phyloP scores from a whole-genome alignment of 1,139 yeast species.

The Suhomyces bokatorum region DNA sequence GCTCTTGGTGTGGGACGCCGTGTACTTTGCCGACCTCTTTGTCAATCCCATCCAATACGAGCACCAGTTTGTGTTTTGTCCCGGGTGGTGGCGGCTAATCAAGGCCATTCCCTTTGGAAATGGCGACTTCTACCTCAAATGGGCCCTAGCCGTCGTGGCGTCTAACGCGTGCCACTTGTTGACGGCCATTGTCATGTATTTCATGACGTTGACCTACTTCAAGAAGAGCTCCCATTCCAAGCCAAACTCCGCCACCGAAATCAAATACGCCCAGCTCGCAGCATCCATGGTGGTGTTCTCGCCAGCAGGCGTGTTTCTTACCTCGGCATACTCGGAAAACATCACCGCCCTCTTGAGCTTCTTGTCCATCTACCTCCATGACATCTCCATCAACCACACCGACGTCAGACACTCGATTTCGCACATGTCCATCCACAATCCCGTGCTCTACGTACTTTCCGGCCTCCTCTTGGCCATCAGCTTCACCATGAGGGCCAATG shows the following conservation, averaged over 20 bases:
- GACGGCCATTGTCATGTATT: conserved; percentile 52
- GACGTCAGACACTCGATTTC: conserved; percentile 16
- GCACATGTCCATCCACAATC: conserved; percentile 14
- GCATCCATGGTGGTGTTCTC: conserved; percentile 39
- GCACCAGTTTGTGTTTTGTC: conserved; percentile 89
- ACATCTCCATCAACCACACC: conserved; percentile 27
- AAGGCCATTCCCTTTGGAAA: conserved; percentile 21
- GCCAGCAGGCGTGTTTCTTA: conserved; percentile 81
- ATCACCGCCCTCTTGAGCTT: conserved; percentile 66
- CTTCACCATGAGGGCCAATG: conserved; percentile 71
- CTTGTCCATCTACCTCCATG: conserved; percentile 56
- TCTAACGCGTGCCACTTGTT: conserved; percentile 56
- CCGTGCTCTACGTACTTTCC: conserved; percentile 45
- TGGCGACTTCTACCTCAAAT: conserved; percentile 41
- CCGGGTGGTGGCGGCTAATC: conserved; percentile 67
- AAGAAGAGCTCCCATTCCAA: conserved; percentile 9
- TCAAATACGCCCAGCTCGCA: conserved; percentile 8
- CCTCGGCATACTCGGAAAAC: conserved; percentile 78
- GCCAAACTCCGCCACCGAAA: background rate
- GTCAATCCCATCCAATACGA: conserved; percentile 58
- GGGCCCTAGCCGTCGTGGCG: conserved; percentile 45
- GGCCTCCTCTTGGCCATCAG: conserved; percentile 61
- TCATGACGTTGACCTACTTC: conserved; percentile 36
- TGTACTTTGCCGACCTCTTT: conserved; percentile 66
- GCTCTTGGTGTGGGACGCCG: conserved; percentile 82